phyloP scores from a whole-genome alignment of 331 rosid species.

The Prunus yedoensis region DNA sequence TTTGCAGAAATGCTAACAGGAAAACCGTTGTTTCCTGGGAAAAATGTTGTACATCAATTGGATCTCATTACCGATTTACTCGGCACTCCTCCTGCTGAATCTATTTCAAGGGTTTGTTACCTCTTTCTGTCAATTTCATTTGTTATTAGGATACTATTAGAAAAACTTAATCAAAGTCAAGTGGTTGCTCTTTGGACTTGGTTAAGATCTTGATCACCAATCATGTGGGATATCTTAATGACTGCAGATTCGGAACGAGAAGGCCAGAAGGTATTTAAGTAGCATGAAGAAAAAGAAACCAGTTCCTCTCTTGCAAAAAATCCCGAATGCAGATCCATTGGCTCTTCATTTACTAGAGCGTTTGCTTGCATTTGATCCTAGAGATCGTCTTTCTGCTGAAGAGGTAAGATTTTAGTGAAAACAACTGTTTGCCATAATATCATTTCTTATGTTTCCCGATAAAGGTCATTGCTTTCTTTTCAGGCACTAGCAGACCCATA shows the following conservation, averaged over 20 bases:
- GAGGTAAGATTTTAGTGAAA: too few relatives aligned
- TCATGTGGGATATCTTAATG: neutral
- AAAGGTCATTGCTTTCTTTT: too few relatives aligned
- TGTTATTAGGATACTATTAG: neutral
- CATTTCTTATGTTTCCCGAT: too few relatives aligned
- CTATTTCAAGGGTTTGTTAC: conserved; percentile 46
- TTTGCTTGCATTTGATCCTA: conserved; percentile 66
- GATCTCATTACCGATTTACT: conserved; percentile 63
- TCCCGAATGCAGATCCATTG: conserved; percentile 56
- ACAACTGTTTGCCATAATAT: too few relatives aligned
- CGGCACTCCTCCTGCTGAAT: conserved; percentile 57
- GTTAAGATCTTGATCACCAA: conserved; percentile 4
- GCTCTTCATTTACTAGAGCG: conserved; percentile 59
- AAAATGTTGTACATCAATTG: conserved; percentile 57
- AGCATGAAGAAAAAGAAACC: conserved; percentile 48
- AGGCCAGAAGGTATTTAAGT: conserved; percentile 60
- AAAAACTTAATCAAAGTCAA: neutral
- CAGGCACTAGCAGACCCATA: too few relatives aligned
- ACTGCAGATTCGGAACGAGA: conserved; percentile 63
- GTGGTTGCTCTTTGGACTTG: neutral
- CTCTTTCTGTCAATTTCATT: conserved; percentile 2
- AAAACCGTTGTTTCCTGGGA: conserved; percentile 58
- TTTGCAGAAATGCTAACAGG: conserved; percentile 64
- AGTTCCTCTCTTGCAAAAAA: conserved; percentile 47
- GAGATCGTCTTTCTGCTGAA: conserved; percentile 61